Base-by-base conservation (phyloP, 1,139 yeast genomes). In the Candida buenavistaensis region DNA sequence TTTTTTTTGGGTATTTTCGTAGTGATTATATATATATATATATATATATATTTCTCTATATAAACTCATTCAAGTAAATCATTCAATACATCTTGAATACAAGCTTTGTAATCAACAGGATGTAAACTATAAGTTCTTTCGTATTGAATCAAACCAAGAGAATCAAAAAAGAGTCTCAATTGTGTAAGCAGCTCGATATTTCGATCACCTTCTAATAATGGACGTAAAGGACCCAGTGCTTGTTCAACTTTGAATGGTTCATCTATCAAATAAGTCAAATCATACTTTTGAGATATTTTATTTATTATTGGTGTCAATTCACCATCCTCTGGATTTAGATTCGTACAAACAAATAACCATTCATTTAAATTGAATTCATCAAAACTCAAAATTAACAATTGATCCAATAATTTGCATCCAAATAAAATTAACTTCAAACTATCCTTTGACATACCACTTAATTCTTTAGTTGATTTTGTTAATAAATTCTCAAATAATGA, bases 261-360 rank as follows among this genome's bases (percentile, higher is more conserved):
- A 19, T 62, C 69, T 27, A 62, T 65, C 16, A 58, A 48, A 22
- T 55, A 47, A 1, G 68, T 57, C 32, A 68, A 55, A 23, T 70
- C 77, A 32, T 67, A 68, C 30, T 62, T 59, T 15, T 55, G 52
- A 2, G 79, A 61, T 8, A 80, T 69, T 43, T 63, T 64, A 46
- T 79, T 85, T 23, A 75, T 59, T 14, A 77, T 47, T 14, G 30
- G 17, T 6, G 33, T 15, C 0, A 82, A 62, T 33, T 66, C 54
- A 3, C 19, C 25, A 13, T 25, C 14, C 6, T 71, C 73, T 21
- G 79, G 80, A 44, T 83, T 89, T 24, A 82, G 73, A 15, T 77
- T 80, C 46, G 84, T 86, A 22, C 82, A 73, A 10, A 90, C 75
- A 55, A 88, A 92, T 1, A 90, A 64, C 97, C 97, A 92, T 50